Conservation (phyloP, 805 yeast genomes). For the Zygosaccharomyces pseudorouxii region DNA sequence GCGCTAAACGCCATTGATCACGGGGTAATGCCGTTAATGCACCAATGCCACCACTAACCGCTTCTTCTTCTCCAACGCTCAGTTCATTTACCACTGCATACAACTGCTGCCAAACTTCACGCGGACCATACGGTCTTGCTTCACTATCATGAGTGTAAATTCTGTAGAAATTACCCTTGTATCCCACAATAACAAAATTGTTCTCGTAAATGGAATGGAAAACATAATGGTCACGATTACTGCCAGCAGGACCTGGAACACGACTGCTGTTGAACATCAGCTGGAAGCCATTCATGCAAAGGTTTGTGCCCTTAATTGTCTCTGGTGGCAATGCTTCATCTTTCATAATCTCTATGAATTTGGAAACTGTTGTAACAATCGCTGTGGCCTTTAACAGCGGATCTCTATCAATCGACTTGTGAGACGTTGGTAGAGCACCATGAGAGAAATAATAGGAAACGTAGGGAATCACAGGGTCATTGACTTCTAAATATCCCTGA, state of each 20-base stretch:
- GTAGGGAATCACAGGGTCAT: constrained; percentile 93
- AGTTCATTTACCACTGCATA: constrained; percentile 45
- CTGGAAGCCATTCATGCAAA: constrained; percentile 89
- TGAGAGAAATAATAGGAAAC: constrained; percentile 88
- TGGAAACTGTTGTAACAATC: constrained; percentile 58
- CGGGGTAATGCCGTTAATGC: constrained; percentile 79
- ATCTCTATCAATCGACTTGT: constrained; percentile 50
- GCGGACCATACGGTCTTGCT: constrained; percentile 39
- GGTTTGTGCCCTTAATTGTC: constrained; percentile 68
- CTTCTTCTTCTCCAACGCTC: constrained; percentile 17
- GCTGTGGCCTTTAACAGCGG: constrained; percentile 74
- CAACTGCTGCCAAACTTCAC: constrained; percentile 55
- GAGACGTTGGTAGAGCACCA: constrained; percentile 47
- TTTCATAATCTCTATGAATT: constrained; percentile 64
- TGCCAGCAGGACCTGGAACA: constrained; percentile 49
- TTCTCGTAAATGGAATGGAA: constrained; percentile 45
- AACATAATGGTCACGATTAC: constrained; percentile 57
- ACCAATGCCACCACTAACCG: constrained; percentile 53
- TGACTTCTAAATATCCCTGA: constrained; percentile 82
- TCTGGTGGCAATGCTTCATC: constrained; percentile 77
- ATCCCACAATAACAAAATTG: constrained; percentile 66
- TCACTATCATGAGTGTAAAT: constrained; percentile 51
- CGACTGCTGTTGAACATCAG: constrained; percentile 88
- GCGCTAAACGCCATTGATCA: constrained; percentile 68
- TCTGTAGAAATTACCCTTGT: constrained; percentile 78